Conservation (phyloP, 805 yeast genomes). For the Isabelozyma pseudorhagii region DNA sequence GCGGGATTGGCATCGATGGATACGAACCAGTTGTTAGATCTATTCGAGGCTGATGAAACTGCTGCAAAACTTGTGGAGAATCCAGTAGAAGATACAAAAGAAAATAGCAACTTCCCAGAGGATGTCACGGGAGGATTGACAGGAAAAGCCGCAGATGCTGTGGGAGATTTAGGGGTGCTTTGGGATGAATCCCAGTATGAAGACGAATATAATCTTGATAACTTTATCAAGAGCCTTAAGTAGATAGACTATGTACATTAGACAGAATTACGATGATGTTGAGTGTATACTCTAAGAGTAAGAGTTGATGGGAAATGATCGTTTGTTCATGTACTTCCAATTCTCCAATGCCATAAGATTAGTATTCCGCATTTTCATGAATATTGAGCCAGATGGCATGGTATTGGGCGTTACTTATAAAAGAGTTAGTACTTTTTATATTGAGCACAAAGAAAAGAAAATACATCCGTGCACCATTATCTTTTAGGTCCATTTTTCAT, state of each 20-base stretch:
- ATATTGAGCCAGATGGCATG: no score
- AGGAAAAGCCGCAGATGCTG: conserved; percentile 80
- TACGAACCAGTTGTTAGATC: conserved; percentile 86
- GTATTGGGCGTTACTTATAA: no score
- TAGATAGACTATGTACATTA: conserved; percentile 13
- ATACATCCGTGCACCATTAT: neutral
- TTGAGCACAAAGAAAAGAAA: no score
- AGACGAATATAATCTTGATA: conserved; percentile 93
- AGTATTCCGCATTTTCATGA: no score
- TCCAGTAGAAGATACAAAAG: conserved; percentile 27
- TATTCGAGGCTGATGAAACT: conserved; percentile 74
- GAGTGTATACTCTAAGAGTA: neutral
- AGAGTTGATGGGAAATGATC: no score
- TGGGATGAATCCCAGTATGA: conserved; percentile 98
- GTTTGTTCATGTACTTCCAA: no score
- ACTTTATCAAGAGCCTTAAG: conserved; percentile 78
- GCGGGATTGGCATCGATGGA: conserved; percentile 96
- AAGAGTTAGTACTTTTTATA: no score
- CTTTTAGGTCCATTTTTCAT: neutral
- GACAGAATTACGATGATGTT: neutral
- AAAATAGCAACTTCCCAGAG: conserved; percentile 29
- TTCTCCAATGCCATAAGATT: no score
- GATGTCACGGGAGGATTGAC: conserved; percentile 72
- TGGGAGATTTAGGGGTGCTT: conserved; percentile 84
- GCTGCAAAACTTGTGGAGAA: conserved; percentile 29